Conservation (phyloP, 345 rosid species). For the Noccaea bulbosa region DNA sequence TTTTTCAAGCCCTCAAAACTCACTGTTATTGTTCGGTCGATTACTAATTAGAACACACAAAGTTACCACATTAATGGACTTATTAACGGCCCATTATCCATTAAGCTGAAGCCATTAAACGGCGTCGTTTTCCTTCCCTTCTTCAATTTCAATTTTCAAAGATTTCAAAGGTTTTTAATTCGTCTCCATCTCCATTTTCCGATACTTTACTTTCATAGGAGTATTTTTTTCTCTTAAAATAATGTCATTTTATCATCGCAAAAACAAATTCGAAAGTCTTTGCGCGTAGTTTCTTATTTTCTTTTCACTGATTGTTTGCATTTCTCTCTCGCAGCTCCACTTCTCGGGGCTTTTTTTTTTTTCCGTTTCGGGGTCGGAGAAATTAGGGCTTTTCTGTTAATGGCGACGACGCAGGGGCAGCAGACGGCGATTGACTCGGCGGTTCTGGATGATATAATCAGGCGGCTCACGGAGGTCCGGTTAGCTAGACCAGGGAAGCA, state of each 20-base stretch:
- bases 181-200: conserved; percentile 3
- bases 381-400: conserved; percentile 43
- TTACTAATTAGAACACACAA: too few species aligned
- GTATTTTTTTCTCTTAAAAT: not conserved
- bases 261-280: conserved; percentile 33
- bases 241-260: conserved; percentile 5
- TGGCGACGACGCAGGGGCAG: conserved; percentile 60
- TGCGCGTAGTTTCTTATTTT: conserved; percentile 32
- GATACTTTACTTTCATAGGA: not conserved
- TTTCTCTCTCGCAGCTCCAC: conserved; percentile 2
- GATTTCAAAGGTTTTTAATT: not conserved
- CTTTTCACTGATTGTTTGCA: conserved; percentile 24
- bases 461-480: conserved; percentile 85
- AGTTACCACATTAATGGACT: not conserved
- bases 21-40: too few species aligned
- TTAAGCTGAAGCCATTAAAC: conserved; percentile 5
- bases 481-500: conserved; percentile 89
- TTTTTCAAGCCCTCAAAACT: too few species aligned
- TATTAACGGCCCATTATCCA: conserved; percentile 14
- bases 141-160: not conserved
- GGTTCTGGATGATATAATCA: conserved; percentile 76
- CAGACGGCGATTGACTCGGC: conserved; percentile 65
- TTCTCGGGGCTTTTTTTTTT: not conserved
- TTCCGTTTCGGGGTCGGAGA: not conserved
- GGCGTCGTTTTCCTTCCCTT: not conserved